Conservation (phyloP, 345 rosid genomes). For the Draba incana region DNA sequence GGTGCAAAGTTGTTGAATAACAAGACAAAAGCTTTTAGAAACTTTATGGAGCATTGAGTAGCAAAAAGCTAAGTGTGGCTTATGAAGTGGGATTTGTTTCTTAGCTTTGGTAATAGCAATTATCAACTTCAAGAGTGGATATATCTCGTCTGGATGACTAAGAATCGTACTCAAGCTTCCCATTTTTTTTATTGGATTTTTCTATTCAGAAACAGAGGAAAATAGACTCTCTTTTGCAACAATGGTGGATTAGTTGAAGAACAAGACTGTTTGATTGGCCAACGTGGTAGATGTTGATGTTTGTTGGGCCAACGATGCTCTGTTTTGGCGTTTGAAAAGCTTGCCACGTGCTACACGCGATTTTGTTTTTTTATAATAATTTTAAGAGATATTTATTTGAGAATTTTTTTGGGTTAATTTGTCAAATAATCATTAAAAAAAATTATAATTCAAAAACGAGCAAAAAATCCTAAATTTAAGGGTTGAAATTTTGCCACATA, state of each 20-base stretch:
- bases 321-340: neutral
- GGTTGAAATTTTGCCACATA: no score
- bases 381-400: neutral
- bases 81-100: constrained; percentile 78
- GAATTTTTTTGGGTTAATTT: no score
- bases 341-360: constrained; percentile 13
- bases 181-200: constrained; percentile 37
- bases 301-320: constrained; percentile 10
- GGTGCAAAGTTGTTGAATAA: constrained; percentile 78
- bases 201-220: neutral
- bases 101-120: constrained; percentile 63
- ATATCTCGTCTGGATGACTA: constrained; percentile 79
- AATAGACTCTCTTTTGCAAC: neutral
- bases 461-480: no score
- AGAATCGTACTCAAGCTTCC: constrained; percentile 63
- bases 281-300: constrained; percentile 6
- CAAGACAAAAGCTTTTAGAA: constrained; percentile 79
- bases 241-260: constrained; percentile 19
- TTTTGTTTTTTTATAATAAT: neutral
- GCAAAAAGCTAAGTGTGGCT: constrained; percentile 75
- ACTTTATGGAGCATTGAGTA: constrained; percentile 81
- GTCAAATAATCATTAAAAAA: no score
- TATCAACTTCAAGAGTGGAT: constrained; percentile 73
- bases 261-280: constrained; percentile 10
- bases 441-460: no score